Evolutionary conservation across 768 basidiomycete genomes (phyloP).

Genomic region (Sarcodon sp.): DNA sequence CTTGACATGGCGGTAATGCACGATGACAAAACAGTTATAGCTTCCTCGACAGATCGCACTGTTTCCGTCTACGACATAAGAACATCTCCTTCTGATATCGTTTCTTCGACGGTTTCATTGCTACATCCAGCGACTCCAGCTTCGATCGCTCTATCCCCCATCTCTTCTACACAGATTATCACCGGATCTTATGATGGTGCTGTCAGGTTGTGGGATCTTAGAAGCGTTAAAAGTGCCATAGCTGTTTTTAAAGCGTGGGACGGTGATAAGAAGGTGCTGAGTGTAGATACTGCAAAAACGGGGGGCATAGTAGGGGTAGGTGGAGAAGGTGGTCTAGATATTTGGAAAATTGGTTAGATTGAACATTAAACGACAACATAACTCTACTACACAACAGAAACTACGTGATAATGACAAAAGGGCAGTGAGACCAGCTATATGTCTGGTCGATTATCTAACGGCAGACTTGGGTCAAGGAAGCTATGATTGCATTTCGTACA

Average conservation of each 20-base stretch:
- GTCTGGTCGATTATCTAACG: too few relatives aligned
- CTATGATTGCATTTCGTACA: slow-evolving; percentile 72
- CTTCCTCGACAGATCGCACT: slow-evolving; percentile 64
- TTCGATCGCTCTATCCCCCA: slow-evolving; percentile 26
- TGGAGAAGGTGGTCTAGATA: slow-evolving; percentile 52
- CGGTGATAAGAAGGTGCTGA: slow-evolving; percentile 41
- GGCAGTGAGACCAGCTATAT: too few relatives aligned
- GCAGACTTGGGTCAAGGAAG: slow-evolving; percentile 47
- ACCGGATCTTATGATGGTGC: slow-evolving; percentile 73
- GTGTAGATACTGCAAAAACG: slow-evolving; percentile 22
- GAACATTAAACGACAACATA: not conserved
- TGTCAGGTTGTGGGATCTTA: slow-evolving; percentile 67
- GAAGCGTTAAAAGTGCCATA: slow-evolving; percentile 53
- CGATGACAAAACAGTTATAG: slow-evolving; percentile 34
- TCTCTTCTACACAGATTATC: slow-evolving; percentile 36
- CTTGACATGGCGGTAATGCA: slow-evolving; percentile 40
- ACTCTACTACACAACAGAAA: not conserved
- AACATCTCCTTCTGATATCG: slow-evolving; percentile 18
- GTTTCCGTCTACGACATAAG: slow-evolving; percentile 63
- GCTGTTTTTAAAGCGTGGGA: slow-evolving; percentile 53
- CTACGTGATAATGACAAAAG: too few relatives aligned
- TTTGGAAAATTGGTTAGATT: slow-evolving; percentile 41
- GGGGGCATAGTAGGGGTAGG: slow-evolving; percentile 42
- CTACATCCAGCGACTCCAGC: slow-evolving; percentile 57
- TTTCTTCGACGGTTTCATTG: slow-evolving; percentile 29